A percentile compares a stretch with the other conserved stretches of the same genome.
These are phyloP conservation scores for Colletotrichum endophyticum DNA, from an alignment of 2,329 filamentous ascomycete species.

Conservation along the genomic window DNA sequence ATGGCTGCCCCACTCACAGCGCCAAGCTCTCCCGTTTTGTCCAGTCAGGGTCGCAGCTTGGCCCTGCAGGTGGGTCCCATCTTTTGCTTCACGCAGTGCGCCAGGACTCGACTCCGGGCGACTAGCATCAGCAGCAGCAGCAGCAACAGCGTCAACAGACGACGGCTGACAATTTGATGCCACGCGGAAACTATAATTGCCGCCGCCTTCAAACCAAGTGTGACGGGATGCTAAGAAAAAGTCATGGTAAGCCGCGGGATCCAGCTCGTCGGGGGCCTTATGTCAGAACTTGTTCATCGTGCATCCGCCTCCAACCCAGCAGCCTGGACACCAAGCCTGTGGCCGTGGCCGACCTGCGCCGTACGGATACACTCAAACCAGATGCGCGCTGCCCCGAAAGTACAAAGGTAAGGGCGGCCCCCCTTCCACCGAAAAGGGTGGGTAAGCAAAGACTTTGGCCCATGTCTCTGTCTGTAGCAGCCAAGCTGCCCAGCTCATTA, in stretches of 20 bases:
- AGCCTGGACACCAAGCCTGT: neutral
- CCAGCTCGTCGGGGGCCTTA: neutral
- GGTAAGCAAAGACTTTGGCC: neutral
- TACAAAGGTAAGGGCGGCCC: neutral
- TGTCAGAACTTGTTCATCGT: neutral
- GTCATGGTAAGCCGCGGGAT: neutral
- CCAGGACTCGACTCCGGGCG: neutral
- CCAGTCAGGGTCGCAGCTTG: neutral
- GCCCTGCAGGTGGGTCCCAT: neutral
- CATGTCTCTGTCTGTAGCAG: neutral
- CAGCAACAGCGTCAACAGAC: neutral
- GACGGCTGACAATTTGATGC: neutral
- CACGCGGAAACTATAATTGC: neutral
- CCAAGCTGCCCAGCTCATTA: neutral
- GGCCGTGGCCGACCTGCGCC: neutral
- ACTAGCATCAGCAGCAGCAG: neutral
- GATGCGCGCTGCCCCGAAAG: neutral
- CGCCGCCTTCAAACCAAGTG: neutral
- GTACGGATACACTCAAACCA: neutral
- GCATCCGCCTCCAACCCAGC: neutral
- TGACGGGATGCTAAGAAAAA: neutral
- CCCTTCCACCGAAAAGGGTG: neutral
- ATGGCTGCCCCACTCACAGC: neutral
- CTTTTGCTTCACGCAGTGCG: neutral
- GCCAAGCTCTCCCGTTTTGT: neutral